These are phyloP conservation scores for Yamadazyma atlantica DNA, from an alignment of 1,139 yeast species.

Conservation along the genomic window DNA sequence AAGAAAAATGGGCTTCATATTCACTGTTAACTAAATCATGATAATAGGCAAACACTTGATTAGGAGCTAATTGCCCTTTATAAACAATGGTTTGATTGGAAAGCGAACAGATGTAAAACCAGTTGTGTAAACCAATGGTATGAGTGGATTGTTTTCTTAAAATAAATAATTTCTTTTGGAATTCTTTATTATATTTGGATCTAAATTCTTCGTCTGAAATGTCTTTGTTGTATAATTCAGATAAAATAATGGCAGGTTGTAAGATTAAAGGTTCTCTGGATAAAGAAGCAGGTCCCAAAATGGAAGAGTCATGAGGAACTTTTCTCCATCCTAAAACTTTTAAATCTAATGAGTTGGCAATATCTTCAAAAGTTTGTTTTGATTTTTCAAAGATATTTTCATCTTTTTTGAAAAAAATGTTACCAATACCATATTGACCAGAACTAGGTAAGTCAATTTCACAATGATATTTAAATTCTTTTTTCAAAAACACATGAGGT, in stretches of 20 bases:
- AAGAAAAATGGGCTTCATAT: constrained; percentile 92
- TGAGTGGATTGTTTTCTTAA: constrained; percentile 88
- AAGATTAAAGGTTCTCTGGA: constrained; percentile 89
- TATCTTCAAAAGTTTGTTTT: constrained; percentile 71
- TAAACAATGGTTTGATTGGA: constrained; percentile 89
- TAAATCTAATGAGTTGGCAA: constrained; percentile 75
- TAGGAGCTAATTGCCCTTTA: constrained; percentile 97
- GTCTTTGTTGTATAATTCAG: constrained; percentile 51
- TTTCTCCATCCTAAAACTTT: constrained; percentile 91
- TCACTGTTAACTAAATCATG: constrained; percentile 90
- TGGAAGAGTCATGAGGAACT: constrained; percentile 93
- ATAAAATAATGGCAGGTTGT: constrained; percentile 83
- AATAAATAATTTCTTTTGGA: constrained; percentile 82
- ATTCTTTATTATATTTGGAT: constrained; percentile 55
- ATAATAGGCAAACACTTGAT: constrained; percentile 92
- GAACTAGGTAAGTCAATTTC: constrained; percentile 62
- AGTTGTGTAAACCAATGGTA: constrained; percentile 88
- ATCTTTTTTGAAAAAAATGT: constrained; percentile 85
- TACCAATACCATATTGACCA: constrained; percentile 95
- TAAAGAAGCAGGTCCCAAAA: constrained; percentile 91
- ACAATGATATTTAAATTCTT: constrained; percentile 75
- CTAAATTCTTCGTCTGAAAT: constrained; percentile 57
- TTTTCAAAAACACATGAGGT: constrained; percentile 81
- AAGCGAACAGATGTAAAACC: constrained; percentile 96
- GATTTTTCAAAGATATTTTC: constrained; percentile 66